These are phyloP conservation scores for Xylaria nigripes DNA, from an alignment of 495 filamentous ascomycete genomes.

Conservation along the genomic window DNA sequence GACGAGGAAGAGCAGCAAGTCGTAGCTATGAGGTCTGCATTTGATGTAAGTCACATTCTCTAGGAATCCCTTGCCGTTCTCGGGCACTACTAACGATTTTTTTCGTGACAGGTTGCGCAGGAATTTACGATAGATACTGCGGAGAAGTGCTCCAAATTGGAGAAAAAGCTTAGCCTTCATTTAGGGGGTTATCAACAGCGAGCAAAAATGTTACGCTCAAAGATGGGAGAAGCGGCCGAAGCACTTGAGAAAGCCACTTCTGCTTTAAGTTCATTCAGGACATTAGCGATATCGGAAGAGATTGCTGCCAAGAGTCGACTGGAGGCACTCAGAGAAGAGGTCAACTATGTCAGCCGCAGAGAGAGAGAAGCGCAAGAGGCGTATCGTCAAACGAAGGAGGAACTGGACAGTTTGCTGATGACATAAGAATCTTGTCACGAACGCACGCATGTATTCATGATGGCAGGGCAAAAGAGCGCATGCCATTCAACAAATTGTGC, in stretches of 20 bases:
- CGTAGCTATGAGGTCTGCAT: slow-evolving; percentile 52
- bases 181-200: slow-evolving; percentile 88
- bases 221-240: slow-evolving; percentile 71
- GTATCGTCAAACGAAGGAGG: slow-evolving; percentile 66
- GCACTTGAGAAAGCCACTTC: slow-evolving; percentile 64
- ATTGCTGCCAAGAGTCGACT: slow-evolving; percentile 63
- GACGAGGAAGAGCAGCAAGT: slow-evolving; percentile 61
- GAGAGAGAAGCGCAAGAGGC: slow-evolving; percentile 87
- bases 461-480: too few relatives aligned
- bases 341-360: slow-evolving; percentile 68
- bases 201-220: slow-evolving; percentile 68
- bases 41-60: slow-evolving; percentile 47
- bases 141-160: slow-evolving; percentile 71
- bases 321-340: slow-evolving; percentile 71
- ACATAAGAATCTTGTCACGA: slow-evolving; percentile 32
- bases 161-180: slow-evolving; percentile 86
- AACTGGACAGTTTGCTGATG: slow-evolving; percentile 48
- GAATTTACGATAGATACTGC: slow-evolving; percentile 62
- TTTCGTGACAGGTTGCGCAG: slow-evolving; percentile 58
- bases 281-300: slow-evolving; percentile 68
- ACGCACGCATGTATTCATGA: slow-evolving; percentile 5
- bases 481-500: too few relatives aligned
- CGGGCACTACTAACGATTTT: slow-evolving; percentile 27
- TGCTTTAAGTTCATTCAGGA: slow-evolving; percentile 67
- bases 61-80: not conserved